These are phyloP conservation scores for Fraxinus xanthoxyloides DNA, from an alignment of 305 asterid genomes.

Conservation along the genomic window DNA sequence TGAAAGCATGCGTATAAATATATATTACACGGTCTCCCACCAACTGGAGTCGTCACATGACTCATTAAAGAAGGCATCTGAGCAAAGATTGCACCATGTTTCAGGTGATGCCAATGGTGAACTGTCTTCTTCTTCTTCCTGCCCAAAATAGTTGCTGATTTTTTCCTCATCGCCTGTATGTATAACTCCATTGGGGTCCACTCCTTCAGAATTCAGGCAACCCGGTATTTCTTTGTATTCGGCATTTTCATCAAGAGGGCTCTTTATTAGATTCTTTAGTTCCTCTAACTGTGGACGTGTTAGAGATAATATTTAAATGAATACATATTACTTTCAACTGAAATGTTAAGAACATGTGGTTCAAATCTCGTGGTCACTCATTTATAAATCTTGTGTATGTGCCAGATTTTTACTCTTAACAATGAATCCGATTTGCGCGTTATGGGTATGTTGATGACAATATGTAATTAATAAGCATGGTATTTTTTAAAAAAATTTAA, in stretches of 20 bases:
- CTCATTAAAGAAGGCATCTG: conserved; percentile 39
- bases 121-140: conserved; percentile 27
- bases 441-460: neutral
- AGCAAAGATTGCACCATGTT: conserved; percentile 47
- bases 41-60: conserved; percentile 45
- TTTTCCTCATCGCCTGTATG: neutral
- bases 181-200: conserved; percentile 10
- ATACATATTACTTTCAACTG: neutral
- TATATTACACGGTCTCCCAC: conserved; percentile 48
- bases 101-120: conserved; percentile 37
- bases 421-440: neutral
- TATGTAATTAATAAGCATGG: neutral
- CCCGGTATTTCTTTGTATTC: conserved; percentile 19
- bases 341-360: neutral
- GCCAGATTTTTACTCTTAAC: neutral
- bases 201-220: conserved; percentile 22
- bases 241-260: conserved; percentile 5
- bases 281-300: conserved; percentile 32
- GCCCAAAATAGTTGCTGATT: conserved; percentile 6
- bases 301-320: neutral
- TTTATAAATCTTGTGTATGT: neutral
- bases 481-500: neutral
- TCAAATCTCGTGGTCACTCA: neutral
- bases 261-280: conserved; percentile 29
- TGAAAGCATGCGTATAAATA: neutral